Conservation (phyloP, 306 rosid genomes). For the Argentina anserina region DNA sequence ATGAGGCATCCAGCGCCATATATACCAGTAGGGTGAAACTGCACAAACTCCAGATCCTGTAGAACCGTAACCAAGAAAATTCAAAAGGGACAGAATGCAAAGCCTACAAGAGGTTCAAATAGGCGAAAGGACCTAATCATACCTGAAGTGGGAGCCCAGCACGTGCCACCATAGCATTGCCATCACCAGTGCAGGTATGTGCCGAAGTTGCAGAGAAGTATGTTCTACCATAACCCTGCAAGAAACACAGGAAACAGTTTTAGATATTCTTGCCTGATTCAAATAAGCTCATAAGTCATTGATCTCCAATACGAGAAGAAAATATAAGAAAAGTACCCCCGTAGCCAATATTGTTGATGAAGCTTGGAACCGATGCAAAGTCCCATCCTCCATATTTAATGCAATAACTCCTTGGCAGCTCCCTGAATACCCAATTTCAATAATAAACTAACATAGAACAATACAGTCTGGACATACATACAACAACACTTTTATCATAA, state of each 20-base stretch:
- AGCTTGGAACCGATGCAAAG: constrained; percentile 86
- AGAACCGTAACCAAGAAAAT: constrained; percentile 20
- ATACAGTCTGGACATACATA: background rate
- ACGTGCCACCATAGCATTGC: constrained; percentile 94
- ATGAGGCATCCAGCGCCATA: constrained; percentile 99
- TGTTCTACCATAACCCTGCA: constrained; percentile 92
- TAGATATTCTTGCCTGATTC: constrained; percentile 3
- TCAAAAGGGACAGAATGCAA: constrained; percentile 9
- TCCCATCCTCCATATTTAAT: constrained; percentile 85
- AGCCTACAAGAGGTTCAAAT: constrained; percentile 17
- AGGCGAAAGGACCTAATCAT: constrained; percentile 16
- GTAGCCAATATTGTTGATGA: constrained; percentile 88
- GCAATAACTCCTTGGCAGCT: constrained; percentile 94
- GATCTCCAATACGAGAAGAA: constrained; percentile 4
- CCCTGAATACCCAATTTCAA: constrained; percentile 47
- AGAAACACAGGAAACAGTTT: constrained; percentile 18
- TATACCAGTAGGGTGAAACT: constrained; percentile 95
- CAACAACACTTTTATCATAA: background rate
- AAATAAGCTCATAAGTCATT: constrained; percentile 6
- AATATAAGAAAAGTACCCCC: constrained; percentile 50
- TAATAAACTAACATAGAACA: background rate
- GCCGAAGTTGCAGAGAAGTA: constrained; percentile 96
- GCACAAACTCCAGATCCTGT: constrained; percentile 96
- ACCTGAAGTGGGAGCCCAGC: constrained; percentile 94
- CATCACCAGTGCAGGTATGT: constrained; percentile 98